Percentiles rank a stretch among this genome's conserved stretches.
Evolutionary conservation across 2,329 filamentous ascomycete genomes (phyloP).

Genomic region (Cordyceps cicadae): DNA sequence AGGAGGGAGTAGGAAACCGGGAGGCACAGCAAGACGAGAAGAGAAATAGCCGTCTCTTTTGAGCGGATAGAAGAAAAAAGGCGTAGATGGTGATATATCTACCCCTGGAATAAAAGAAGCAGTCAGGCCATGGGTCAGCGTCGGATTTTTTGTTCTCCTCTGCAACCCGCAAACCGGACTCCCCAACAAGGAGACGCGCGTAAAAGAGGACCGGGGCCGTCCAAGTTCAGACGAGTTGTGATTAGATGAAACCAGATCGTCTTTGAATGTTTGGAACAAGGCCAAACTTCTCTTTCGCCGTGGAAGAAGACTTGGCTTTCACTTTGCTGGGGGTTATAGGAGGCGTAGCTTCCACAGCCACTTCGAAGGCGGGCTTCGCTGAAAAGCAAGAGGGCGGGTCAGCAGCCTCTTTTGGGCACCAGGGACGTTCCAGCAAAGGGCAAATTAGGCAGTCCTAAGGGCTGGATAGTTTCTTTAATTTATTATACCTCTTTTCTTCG

Average conservation of each 20-base stretch:
- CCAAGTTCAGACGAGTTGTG: not conserved
- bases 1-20: not conserved
- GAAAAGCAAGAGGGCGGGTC: conserved; percentile 10
- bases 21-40: not conserved
- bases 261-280: not conserved
- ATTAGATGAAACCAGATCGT: not conserved
- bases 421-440: not conserved
- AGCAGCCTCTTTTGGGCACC: conserved; percentile 7
- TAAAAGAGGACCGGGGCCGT: not conserved
- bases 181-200: not conserved
- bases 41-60: not conserved
- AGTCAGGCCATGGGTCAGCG: conserved; percentile 8
- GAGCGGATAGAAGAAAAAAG: not conserved
- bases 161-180: not conserved
- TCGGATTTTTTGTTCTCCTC: not conserved
- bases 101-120: conserved; percentile 10
- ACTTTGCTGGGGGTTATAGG: conserved; percentile 1
- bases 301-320: not conserved
- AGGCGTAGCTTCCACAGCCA: conserved; percentile 1
- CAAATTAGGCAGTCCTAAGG: conserved; percentile 8
- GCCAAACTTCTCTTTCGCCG: not conserved
- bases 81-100: conserved; percentile 11
- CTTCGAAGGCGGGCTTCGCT: conserved; percentile 4
- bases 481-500: not conserved
- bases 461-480: conserved; percentile 1